Evolutionary conservation across 768 basidiomycete genomes (phyloP), one percentile per base, ranked within the genome.

Genomic region (Boletus tomentosulus): DNA sequence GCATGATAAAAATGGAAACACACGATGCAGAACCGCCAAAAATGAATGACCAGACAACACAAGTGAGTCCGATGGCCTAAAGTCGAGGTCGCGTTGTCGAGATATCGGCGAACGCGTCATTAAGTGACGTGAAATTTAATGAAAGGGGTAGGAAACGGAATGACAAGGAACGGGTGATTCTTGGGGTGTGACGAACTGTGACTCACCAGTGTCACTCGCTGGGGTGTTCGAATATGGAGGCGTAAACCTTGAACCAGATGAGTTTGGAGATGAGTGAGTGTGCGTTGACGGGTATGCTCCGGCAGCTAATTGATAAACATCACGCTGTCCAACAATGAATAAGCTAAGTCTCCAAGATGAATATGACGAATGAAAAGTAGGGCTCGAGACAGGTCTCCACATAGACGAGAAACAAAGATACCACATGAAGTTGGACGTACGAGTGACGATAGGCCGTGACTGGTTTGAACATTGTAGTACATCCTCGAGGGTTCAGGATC

Each of bases 121-220:
- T n/a, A 9, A 27, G 15, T 46, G 13, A 35, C 19, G 45, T 11
- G 25, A 35, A 54, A 6, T 3, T 30, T 4, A 51, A 24, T 31
- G 11, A 46, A 46, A 28, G 33, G 11, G n/a, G 24, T 6, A 11
- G 34, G 11, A 44, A 15, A 54, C 25, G 27, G 4, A n/a, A 41
- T 13, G 5, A 15, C 46, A 53, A 31, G 16, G 25, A 44, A 41
- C 8, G 5, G 0, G 16, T 12, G 19, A 19, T 19, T 19, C 19
- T 19, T 1, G 19, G 19, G 19, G 19, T 19, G 19, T 19, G 43
- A 46, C 43, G 30, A 54, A 42, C 3, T 1, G 16, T 22, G 30
- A 62, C 67, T 68, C 54, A 70, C 67, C 64, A 2, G 46, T 24
- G 35, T 68, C 67, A 15, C 68, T 68, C 27, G 53, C 54, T 28